Conservation (phyloP, 208 protist species). For the Porcisia deanei region DNA sequence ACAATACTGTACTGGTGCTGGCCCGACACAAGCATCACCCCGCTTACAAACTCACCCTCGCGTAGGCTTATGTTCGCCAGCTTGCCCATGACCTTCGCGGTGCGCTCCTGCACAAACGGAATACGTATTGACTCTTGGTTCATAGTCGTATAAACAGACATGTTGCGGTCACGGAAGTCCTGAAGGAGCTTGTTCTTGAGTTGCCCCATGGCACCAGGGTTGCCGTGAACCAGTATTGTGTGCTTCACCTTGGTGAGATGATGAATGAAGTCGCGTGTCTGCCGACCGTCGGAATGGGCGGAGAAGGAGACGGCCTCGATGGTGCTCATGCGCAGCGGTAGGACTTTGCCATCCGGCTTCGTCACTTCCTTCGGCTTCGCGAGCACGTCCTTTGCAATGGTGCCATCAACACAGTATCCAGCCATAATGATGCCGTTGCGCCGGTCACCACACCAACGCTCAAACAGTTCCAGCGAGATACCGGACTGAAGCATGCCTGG, state of each 20-base stretch:
- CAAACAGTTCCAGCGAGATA: slow-evolving; percentile 98
- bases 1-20: slow-evolving; percentile 87
- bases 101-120: slow-evolving; percentile 92
- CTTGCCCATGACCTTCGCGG: slow-evolving; percentile 90
- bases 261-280: slow-evolving; percentile 92
- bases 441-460: slow-evolving; percentile 96
- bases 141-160: slow-evolving; percentile 91
- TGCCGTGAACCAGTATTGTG: slow-evolving; percentile 96
- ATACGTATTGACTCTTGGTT: slow-evolving; percentile 95
- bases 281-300: slow-evolving; percentile 96
- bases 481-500: slow-evolving; percentile 98
- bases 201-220: slow-evolving; percentile 93
- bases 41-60: slow-evolving; percentile 76
- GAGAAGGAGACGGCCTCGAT: slow-evolving; percentile 97
- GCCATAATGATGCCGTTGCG: slow-evolving; percentile 98
- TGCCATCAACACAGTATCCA: slow-evolving; percentile 98
- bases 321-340: slow-evolving; percentile 91
- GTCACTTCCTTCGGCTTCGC: slow-evolving; percentile 87
- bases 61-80: slow-evolving; percentile 54
- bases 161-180: slow-evolving; percentile 77
- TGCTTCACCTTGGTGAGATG: slow-evolving; percentile 79
- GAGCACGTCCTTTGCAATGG: slow-evolving; percentile 95
- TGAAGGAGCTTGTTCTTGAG: slow-evolving; percentile 91
- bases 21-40: slow-evolving; percentile 87
- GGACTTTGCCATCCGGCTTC: slow-evolving; percentile 84